phyloP scores from a whole-genome alignment of 1,284 basidiomycete species.

The Pseudozyma sp. region DNA sequence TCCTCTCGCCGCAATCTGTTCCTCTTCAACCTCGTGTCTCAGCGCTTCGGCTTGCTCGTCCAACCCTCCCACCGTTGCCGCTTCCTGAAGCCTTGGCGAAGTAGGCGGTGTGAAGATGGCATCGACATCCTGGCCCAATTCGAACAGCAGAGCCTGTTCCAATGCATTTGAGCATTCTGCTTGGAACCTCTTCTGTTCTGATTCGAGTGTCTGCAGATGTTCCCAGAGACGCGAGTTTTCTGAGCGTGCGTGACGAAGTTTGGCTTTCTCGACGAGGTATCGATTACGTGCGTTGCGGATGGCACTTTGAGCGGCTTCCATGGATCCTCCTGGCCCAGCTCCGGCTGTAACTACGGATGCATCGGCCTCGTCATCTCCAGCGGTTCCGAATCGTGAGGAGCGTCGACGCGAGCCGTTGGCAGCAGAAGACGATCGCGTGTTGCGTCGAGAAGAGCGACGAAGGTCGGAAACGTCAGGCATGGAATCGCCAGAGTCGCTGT shows the following conservation, averaged over 20 bases:
- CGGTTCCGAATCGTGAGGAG: constrained; percentile 23
- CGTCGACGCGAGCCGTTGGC: constrained; percentile 25
- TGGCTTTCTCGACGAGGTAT: constrained; percentile 66
- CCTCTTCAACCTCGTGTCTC: constrained; percentile 12
- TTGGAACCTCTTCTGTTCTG: constrained; percentile 24
- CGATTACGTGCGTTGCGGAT: constrained; percentile 38
- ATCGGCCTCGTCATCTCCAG: not conserved
- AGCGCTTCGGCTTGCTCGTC: constrained; percentile 3
- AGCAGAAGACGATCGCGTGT: constrained; percentile 15
- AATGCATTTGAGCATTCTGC: constrained; percentile 37
- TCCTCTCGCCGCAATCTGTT: constrained; percentile 7
- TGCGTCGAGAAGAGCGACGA: constrained; percentile 10
- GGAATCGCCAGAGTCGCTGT: constrained; percentile 40
- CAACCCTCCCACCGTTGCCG: not conserved
- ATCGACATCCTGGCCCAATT: constrained; percentile 52
- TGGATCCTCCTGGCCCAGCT: not conserved
- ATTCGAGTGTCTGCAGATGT: constrained; percentile 18
- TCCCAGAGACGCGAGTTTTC: constrained; percentile 50
- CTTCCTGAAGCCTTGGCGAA: constrained; percentile 21
- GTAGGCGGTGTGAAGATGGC: constrained; percentile 58
- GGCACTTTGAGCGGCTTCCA: constrained; percentile 28
- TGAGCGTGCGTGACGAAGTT: constrained; percentile 34
- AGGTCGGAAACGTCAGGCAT: constrained; percentile 24
- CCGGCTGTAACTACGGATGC: not conserved
- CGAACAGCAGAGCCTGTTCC: constrained; percentile 46